These are phyloP conservation scores for Aspergillus udagawae DNA, from an alignment of 2,329 filamentous ascomycete species.

Conservation along the genomic window DNA sequence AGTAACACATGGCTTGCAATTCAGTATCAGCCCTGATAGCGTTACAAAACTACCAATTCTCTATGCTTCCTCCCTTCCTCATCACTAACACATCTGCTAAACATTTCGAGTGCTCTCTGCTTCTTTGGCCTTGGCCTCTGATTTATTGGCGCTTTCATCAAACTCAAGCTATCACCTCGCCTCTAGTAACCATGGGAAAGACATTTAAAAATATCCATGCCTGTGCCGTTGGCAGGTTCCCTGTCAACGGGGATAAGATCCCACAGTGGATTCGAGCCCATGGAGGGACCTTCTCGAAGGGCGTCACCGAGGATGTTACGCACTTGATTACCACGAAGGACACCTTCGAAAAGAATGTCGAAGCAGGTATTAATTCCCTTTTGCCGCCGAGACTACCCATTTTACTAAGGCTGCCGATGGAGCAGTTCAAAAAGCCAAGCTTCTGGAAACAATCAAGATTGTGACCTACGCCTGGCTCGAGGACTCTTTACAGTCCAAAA, in stretches of 20 bases:
- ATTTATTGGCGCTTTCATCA: background rate
- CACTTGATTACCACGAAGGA: constrained; percentile 67
- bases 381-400: constrained; percentile 13
- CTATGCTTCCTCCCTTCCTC: background rate
- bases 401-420: constrained; percentile 16
- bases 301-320: constrained; percentile 57
- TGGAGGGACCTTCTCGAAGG: constrained; percentile 55
- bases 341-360: constrained; percentile 52
- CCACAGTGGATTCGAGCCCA: constrained; percentile 62
- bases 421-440: constrained; percentile 40
- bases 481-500: constrained; percentile 38
- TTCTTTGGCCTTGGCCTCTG: background rate
- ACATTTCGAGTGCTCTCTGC: background rate
- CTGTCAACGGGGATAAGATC: constrained; percentile 53
- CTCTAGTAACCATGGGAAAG: constrained; percentile 31
- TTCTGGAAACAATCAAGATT: constrained; percentile 38
- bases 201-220: constrained; percentile 53
- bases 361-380: constrained; percentile 31
- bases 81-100: background rate
- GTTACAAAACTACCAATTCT: background rate
- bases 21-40: background rate
- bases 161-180: background rate
- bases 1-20: background rate
- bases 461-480: constrained; percentile 47
- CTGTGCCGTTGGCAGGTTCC: constrained; percentile 57